phyloP scores from a whole-genome alignment of 305 asterid species.

The Fraxinus paxiana region DNA sequence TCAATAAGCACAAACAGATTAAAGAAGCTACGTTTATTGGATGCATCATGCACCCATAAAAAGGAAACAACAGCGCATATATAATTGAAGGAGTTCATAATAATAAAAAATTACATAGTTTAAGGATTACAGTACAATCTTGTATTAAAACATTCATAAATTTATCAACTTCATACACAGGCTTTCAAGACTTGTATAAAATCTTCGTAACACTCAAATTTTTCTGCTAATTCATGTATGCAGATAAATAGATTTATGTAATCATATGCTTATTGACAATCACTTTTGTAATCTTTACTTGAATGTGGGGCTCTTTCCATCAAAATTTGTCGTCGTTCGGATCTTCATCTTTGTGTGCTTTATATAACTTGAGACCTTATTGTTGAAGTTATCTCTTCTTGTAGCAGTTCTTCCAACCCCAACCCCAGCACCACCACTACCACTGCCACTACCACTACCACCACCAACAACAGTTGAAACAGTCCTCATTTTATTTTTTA shows the following conservation, averaged over 20 bases:
- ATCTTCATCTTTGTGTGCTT: constrained; percentile 30
- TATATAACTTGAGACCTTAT: constrained; percentile 41
- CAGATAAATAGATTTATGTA: not conserved
- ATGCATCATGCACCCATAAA: not conserved
- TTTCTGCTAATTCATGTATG: not conserved
- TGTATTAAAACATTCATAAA: not conserved
- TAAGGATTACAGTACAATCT: not conserved
- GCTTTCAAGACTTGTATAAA: not conserved
- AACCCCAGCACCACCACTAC: not conserved
- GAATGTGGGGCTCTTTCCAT: not conserved
- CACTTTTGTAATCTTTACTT: not conserved
- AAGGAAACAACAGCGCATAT: not conserved
- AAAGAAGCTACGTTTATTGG: not conserved
- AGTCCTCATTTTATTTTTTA: constrained; percentile 30
- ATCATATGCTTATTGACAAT: not conserved
- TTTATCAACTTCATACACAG: not conserved
- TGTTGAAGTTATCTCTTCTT: constrained; percentile 56
- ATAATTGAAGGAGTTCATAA: not conserved
- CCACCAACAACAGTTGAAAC: constrained; percentile 19
- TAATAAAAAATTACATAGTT: not conserved
- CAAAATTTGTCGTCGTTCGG: not conserved
- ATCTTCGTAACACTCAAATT: not conserved
- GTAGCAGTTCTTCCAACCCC: constrained; percentile 15
- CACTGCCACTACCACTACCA: not conserved
- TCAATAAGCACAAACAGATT: not conserved